A percentile compares a stretch with the other conserved stretches of the same genome.
phyloP scores from a whole-genome alignment of 2,329 filamentous ascomycete genomes.

The Emericellopsis cladophorae region DNA sequence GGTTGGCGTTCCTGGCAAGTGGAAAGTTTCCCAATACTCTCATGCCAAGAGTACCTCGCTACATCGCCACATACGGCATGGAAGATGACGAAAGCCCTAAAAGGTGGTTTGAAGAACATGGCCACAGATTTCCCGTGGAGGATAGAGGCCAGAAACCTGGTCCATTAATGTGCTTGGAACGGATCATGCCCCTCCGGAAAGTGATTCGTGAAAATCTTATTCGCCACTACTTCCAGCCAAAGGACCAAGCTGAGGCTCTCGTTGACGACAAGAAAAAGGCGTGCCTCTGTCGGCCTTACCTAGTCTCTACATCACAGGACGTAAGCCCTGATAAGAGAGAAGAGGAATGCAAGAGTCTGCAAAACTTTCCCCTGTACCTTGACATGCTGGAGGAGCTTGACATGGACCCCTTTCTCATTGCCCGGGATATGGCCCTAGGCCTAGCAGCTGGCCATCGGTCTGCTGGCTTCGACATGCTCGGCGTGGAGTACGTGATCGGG shows the following conservation, averaged over 20 bases:
- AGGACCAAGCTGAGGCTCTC: slow-evolving; percentile 1
- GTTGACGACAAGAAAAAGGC: neutral
- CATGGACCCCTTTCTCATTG: slow-evolving; percentile 2
- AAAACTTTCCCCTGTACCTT: slow-evolving; percentile 4
- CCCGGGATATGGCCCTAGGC: slow-evolving; percentile 3
- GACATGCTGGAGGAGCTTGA: neutral
- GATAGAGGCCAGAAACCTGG: slow-evolving; percentile 2
- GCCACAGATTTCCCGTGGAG: neutral
- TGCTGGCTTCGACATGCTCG: slow-evolving; percentile 1
- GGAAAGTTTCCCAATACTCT: neutral
- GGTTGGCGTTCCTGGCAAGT: neutral
- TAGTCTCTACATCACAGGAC: neutral
- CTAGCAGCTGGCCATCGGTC: slow-evolving; percentile 1
- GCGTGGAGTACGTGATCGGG: neutral
- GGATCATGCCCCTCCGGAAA: slow-evolving; percentile 2
- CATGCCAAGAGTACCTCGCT: neutral
- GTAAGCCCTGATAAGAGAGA: neutral
- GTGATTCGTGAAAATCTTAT: slow-evolving; percentile 1
- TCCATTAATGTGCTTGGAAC: neutral
- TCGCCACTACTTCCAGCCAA: slow-evolving; percentile 1
- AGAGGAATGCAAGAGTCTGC: neutral
- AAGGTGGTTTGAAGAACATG: neutral
- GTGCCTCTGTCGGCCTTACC: slow-evolving; percentile 1
- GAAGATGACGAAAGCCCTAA: neutral
- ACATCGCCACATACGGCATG: neutral